Conservation (phyloP, 257 asterid genomes). For the Verbena officinalis region DNA sequence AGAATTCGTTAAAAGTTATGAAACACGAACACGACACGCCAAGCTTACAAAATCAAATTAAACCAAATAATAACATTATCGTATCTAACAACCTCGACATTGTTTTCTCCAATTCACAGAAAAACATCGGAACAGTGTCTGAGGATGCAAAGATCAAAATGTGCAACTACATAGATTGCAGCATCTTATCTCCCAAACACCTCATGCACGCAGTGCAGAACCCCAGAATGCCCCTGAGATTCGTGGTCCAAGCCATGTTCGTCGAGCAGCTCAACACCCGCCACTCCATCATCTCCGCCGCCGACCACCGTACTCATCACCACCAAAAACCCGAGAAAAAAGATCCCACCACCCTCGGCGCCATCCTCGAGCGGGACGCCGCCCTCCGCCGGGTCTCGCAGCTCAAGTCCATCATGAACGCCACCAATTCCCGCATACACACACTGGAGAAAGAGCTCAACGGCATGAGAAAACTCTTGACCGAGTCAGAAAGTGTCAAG, state of each 20-base stretch:
- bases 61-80: too few species aligned
- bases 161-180: conserved; percentile 84
- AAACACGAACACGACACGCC: too few species aligned
- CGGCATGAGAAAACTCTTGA: conserved; percentile 54
- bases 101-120: conserved; percentile 43
- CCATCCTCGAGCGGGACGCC: conserved; percentile 69
- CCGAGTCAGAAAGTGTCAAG: conserved; percentile 36
- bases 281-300: conserved; percentile 61
- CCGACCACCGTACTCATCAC: conserved; percentile 30
- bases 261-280: conserved; percentile 87
- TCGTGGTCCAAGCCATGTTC: conserved; percentile 96
- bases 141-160: conserved; percentile 66
- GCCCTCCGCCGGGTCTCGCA: conserved; percentile 71
- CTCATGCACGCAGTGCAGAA: conserved; percentile 92
- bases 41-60: too few species aligned
- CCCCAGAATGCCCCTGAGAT: conserved; percentile 78
- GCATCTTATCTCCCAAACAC: conserved; percentile 53
- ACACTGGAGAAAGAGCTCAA: conserved; percentile 64
- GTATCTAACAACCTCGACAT: conserved; percentile 1
- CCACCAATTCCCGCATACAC: conserved; percentile 65
- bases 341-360: conserved; percentile 57
- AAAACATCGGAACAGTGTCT: conserved; percentile 34
- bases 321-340: conserved; percentile 21
- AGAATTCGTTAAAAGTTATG: too few species aligned
- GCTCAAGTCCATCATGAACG: conserved; percentile 59